Percentiles rank a stretch among this genome's conserved stretches.
phyloP scores from a whole-genome alignment of 768 basidiomycete species.

The Mycena kentingensis region DNA sequence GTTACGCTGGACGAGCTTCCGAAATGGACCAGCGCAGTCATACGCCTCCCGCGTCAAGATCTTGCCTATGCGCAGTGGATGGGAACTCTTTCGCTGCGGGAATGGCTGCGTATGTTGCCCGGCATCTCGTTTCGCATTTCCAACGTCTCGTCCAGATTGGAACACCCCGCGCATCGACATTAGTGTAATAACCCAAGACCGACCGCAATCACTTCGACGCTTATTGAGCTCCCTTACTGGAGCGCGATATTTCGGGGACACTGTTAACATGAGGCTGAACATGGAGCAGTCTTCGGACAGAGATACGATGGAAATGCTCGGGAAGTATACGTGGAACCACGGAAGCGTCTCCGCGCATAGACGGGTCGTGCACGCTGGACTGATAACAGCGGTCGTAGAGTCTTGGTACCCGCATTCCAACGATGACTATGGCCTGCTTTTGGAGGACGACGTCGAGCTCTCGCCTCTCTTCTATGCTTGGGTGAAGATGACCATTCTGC shows the following conservation, averaged over 20 bases:
- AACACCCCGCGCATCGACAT: slow-evolving; percentile 67
- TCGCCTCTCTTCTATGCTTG: slow-evolving; percentile 86
- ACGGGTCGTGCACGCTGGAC: slow-evolving; percentile 75
- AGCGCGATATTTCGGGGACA: slow-evolving; percentile 70
- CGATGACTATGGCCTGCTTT: slow-evolving; percentile 73
- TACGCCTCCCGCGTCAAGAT: slow-evolving; percentile 52
- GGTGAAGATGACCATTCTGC: slow-evolving; percentile 77
- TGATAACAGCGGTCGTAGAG: slow-evolving; percentile 83
- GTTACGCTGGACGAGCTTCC: slow-evolving; percentile 35
- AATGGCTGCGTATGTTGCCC: slow-evolving; percentile 53
- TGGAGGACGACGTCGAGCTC: slow-evolving; percentile 87
- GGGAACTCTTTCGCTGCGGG: slow-evolving; percentile 52
- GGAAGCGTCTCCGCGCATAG: slow-evolving; percentile 66
- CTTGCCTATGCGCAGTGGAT: slow-evolving; percentile 63
- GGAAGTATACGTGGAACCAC: slow-evolving; percentile 58
- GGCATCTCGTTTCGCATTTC: slow-evolving; percentile 12
- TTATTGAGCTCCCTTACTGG: slow-evolving; percentile 61
- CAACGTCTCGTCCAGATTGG: slow-evolving; percentile 60
- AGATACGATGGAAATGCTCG: slow-evolving; percentile 56
- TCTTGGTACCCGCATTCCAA: slow-evolving; percentile 83
- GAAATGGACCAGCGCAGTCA: slow-evolving; percentile 32
- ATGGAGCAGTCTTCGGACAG: slow-evolving; percentile 73
- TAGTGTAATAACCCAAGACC: slow-evolving; percentile 75
- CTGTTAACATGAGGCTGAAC: slow-evolving; percentile 64
- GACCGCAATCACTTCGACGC: slow-evolving; percentile 69